A percentile compares a stretch with the other conserved stretches of the same genome.
phyloP scores from a whole-genome alignment of 2,329 filamentous ascomycete species.

The Emmonsiellopsis sp. region DNA sequence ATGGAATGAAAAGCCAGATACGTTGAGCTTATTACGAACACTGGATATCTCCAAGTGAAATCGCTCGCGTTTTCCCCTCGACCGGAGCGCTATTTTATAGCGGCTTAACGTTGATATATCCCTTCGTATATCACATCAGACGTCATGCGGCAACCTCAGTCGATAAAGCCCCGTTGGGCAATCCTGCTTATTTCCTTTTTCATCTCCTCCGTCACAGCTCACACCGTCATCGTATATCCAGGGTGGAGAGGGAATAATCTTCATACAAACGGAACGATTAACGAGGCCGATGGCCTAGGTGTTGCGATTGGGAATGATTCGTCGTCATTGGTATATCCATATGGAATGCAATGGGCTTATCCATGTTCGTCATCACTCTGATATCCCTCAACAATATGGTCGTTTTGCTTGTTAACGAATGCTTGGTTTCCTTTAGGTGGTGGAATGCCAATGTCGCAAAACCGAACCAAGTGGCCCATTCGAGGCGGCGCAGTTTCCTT shows the following conservation, averaged over 20 bases:
- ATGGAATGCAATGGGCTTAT: constrained; percentile 92
- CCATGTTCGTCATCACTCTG: constrained; percentile 59
- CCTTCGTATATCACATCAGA: neutral
- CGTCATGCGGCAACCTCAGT: constrained; percentile 21
- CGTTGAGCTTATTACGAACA: too few relatives aligned
- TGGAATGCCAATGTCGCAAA: constrained; percentile 64
- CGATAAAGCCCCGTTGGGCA: constrained; percentile 17
- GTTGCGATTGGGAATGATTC: constrained; percentile 35
- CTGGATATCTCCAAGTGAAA: neutral
- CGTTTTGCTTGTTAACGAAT: constrained; percentile 3
- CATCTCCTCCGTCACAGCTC: constrained; percentile 37
- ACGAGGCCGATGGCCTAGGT: constrained; percentile 36
- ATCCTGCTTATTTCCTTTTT: constrained; percentile 27
- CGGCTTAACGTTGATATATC: constrained; percentile 4
- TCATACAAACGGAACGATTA: constrained; percentile 57
- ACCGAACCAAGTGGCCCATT: constrained; percentile 87
- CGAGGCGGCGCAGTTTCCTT: constrained; percentile 77
- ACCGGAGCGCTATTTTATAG: constrained; percentile 5
- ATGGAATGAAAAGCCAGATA: neutral
- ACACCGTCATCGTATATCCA: constrained; percentile 78
- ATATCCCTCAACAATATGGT: neutral
- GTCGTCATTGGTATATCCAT: constrained; percentile 53
- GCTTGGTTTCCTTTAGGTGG: constrained; percentile 52
- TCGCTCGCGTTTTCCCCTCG: neutral
- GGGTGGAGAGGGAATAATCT: constrained; percentile 83